Evolutionary conservation across 2,329 filamentous ascomycete species (phyloP).

Genomic region (Torrubiella hemipterigena): DNA sequence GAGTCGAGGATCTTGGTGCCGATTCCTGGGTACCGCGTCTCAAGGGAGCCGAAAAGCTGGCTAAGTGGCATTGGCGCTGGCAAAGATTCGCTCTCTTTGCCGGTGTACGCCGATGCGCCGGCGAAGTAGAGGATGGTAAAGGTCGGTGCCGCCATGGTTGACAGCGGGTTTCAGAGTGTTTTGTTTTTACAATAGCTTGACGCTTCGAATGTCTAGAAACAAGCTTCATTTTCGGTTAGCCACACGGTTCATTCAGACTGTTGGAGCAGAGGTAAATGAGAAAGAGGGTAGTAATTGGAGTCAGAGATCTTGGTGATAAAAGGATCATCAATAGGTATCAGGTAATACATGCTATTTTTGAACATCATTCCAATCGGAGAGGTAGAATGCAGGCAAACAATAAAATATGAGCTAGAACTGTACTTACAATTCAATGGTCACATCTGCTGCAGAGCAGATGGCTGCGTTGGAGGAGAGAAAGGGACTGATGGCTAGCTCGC

Average conservation of each 20-base stretch:
- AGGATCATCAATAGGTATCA: constrained; percentile 44
- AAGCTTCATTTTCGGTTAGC: constrained; percentile 12
- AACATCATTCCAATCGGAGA: constrained; percentile 34
- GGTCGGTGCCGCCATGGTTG: constrained; percentile 33
- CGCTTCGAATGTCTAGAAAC: constrained; percentile 4
- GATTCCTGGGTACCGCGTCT: constrained; percentile 60
- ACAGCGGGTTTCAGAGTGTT: constrained; percentile 17
- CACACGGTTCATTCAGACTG: too few species aligned
- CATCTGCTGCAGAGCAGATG: constrained; percentile 1
- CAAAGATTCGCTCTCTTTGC: constrained; percentile 53
- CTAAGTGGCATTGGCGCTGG: constrained; percentile 52
- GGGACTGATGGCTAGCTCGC: constrained; percentile 1
- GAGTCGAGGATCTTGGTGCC: constrained; percentile 54
- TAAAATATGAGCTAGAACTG: too few species aligned
- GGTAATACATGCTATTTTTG: constrained; percentile 48
- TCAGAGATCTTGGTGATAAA: constrained; percentile 68
- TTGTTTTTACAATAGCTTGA: constrained; percentile 1
- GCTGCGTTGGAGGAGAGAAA: constrained; percentile 5
- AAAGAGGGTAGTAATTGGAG: constrained; percentile 15
- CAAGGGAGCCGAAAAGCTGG: constrained; percentile 54
- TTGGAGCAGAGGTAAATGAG: constrained; percentile 4
- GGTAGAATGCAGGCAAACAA: too few species aligned
- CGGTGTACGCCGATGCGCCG: constrained; percentile 57
- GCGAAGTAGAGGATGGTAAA: constrained; percentile 81
- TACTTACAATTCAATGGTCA: constrained; percentile 20